A percentile compares a stretch with the other conserved stretches of the same genome.
Evolutionary conservation across 495 filamentous ascomycete genomes (phyloP).

Genomic region (Xylaria scruposa): DNA sequence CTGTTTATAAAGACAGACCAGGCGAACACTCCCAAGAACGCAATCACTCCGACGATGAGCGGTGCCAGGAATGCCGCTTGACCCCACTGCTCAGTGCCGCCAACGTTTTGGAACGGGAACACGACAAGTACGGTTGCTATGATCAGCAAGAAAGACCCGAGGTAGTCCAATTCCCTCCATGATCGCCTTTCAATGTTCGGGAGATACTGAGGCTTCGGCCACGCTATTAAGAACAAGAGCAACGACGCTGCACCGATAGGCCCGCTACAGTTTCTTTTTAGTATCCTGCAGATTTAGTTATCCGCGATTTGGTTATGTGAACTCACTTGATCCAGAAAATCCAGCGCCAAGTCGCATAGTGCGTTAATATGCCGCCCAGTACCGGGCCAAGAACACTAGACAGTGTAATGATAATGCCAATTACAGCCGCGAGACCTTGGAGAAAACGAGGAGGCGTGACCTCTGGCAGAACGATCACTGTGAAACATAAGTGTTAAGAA

Average conservation of each 20-base stretch:
- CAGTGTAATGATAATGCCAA: conserved; percentile 44
- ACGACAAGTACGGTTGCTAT: conserved; percentile 63
- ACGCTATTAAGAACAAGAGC: conserved; percentile 53
- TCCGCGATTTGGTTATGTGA: conserved; percentile 32
- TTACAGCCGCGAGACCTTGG: conserved; percentile 45
- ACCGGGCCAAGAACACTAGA: conserved; percentile 55
- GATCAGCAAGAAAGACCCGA: conserved; percentile 62
- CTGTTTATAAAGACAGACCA: conserved; percentile 49
- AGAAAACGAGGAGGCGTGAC: conserved; percentile 49
- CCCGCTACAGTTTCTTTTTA: conserved; percentile 34
- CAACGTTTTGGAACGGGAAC: conserved; percentile 64
- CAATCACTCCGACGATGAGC: conserved; percentile 48
- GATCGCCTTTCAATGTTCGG: conserved; percentile 40
- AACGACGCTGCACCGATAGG: conserved; percentile 59
- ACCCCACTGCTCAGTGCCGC: conserved; percentile 49
- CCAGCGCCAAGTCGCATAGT: conserved; percentile 53
- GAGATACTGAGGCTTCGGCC: conserved; percentile 49
- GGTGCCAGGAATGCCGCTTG: conserved; percentile 52
- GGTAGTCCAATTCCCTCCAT: conserved; percentile 59
- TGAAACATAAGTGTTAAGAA: background rate
- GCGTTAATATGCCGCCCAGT: conserved; percentile 48
- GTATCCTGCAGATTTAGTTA: background rate
- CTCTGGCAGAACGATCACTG: conserved; percentile 58
- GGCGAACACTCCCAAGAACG: conserved; percentile 49
- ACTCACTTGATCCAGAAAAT: conserved; percentile 58